Base-by-base conservation (phyloP, 306 rosid genomes). In the Dryas alaskensis region DNA sequence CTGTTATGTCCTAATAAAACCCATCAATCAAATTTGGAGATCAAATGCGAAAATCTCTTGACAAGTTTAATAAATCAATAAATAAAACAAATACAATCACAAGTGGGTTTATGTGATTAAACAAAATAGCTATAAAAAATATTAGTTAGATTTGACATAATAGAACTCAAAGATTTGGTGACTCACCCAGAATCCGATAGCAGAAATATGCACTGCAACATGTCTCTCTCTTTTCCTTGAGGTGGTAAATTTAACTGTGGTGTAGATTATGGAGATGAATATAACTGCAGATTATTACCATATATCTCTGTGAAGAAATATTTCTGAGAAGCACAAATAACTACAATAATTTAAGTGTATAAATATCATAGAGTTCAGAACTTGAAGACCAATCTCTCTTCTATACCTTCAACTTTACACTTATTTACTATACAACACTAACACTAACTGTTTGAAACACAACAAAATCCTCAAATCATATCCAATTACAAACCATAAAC, bases 161-260 rank as follows among this genome's bases (percentile, higher is more conserved):
- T 8, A 7, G 8, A n/a, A 68, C 13, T 4, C 42, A 76, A 16
- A 40, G 31, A 60, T 27, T 19, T n/a, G 52, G 22, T 11, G 71
- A 57, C 74, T 79, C 70, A 94, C 97, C 97, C 98, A 16, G 97
- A 94, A 86, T 94, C 96, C 4, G 98, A 91, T n/a, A 91, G 84
- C 82, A 94, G 96, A 82, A 94, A 94, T 72, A 89, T 88, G 84
- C 98, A 94, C 82, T 94, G 98, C 90, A 94, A 87, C 98, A 93
- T 93, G 76, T 70, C 16, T 47, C 8, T 57, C 69, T 77, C 19
- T 37, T 2, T 47, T n/a, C 67, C 44, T 11, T 42, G 3, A 54
- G 8, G 51, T 10, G 31, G 65, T 42, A 10, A 54, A 13, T 70
- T 22, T 52, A 52, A 52, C 22, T 4, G 16, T 7, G 16, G 57